Conservation (phyloP, 2,329 filamentous ascomycete species). For the Aspergillus neoniger region DNA sequence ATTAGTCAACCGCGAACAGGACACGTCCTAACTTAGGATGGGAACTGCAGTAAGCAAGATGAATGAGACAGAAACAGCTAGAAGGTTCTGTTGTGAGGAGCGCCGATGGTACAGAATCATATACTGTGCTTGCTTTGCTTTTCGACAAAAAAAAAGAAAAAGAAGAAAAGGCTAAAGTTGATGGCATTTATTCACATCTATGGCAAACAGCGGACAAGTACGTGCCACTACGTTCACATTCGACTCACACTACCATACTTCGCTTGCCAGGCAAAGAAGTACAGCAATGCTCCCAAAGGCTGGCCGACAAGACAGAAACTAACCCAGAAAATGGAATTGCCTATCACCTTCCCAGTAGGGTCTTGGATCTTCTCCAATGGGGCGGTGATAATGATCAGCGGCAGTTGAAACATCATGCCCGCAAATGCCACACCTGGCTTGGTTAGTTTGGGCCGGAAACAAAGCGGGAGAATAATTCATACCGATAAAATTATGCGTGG, state of each 20-base stretch:
- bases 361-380: conserved; percentile 77
- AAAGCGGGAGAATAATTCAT: conserved; percentile 29
- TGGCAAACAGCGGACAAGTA: not conserved
- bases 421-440: conserved; percentile 78
- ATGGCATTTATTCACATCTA: not conserved
- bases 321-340: conserved; percentile 95
- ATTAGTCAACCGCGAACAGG: not conserved
- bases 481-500: conserved; percentile 92
- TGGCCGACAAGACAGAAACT: conserved; percentile 95
- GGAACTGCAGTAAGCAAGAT: not conserved
- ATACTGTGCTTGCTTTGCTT: not conserved
- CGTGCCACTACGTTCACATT: conserved; percentile 18
- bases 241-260: conserved; percentile 83
- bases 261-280: conserved; percentile 98
- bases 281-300: conserved; percentile 85
- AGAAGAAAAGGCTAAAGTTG: not conserved
- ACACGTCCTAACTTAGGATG: not conserved
- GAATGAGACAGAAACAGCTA: not conserved
- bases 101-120: not conserved
- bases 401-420: conserved; percentile 92
- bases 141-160: not conserved
- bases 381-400: conserved; percentile 78
- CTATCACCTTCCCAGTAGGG: conserved; percentile 73
- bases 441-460: conserved; percentile 12
- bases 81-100: not conserved